Evolutionary conservation across 129 eudicot species (phyloP).

Genomic region (Chrysanthemum makinoi): DNA sequence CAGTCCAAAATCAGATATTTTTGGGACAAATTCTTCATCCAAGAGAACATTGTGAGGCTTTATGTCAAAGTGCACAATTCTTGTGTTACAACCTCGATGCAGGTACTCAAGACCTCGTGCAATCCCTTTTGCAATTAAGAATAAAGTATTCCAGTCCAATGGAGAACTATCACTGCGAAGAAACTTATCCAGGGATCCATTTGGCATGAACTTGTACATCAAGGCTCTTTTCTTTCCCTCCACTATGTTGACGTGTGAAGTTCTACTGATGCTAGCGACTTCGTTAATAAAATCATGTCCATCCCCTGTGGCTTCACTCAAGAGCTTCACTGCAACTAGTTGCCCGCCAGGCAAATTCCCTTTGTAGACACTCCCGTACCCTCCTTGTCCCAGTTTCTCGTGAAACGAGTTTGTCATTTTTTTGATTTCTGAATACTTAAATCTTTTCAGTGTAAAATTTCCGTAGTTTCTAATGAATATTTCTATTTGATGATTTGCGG

Average conservation of each 20-base stretch:
- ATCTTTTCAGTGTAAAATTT: neutral
- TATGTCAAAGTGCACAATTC: slow-evolving; percentile 42
- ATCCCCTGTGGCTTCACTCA: neutral
- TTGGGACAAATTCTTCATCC: slow-evolving; percentile 46
- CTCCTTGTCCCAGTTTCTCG: no score
- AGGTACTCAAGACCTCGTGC: no score
- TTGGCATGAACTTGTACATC: neutral
- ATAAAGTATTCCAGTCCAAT: slow-evolving; percentile 5
- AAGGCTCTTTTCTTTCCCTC: no score
- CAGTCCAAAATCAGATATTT: slow-evolving; percentile 23
- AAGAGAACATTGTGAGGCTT: slow-evolving; percentile 48
- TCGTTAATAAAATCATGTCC: slow-evolving; percentile 38
- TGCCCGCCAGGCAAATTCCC: slow-evolving; percentile 23
- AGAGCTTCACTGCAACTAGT: slow-evolving; percentile 25
- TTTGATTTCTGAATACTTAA: no score
- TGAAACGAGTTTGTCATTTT: no score
- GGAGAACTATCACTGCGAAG: neutral
- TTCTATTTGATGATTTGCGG: no score
- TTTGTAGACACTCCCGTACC: no score
- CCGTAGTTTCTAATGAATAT: slow-evolving; percentile 11
- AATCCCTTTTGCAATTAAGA: no score
- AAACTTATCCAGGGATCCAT: slow-evolving; percentile 29
- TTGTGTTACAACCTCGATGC: slow-evolving; percentile 32
- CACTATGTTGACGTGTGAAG: no score
- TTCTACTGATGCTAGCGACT: neutral